Evolutionary conservation across 495 filamentous ascomycete species (phyloP), one percentile per base, ranked within the genome.

Genomic region (Penicillium salamii): DNA sequence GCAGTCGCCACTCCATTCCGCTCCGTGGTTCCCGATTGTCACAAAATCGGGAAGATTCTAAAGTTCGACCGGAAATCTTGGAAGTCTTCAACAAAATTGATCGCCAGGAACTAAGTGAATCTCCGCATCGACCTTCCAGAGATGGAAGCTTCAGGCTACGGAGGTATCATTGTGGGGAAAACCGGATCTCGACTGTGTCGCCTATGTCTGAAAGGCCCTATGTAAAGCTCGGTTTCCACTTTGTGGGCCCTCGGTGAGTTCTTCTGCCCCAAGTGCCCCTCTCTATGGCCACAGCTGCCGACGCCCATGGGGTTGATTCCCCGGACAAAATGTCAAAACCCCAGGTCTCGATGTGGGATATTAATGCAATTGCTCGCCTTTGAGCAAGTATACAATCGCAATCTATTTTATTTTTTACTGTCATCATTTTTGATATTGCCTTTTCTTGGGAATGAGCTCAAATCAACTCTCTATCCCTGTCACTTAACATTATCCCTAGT

Each of bases 41-140:
- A 32, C 29, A 32, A 38, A 38, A 21, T 38, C 24, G 9, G 14
- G 21, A 1, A 42, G 15, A 41, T 45, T 18, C 23, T 14, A 13
- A 17, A 21, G 44, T 34, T 11, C n/a, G 21, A n/a, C n/a, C n/a
- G n/a, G n/a, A n/a, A n/a, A n/a, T n/a, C n/a, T n/a, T n/a, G 28
- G 46, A 41, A 55, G 43, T 34, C 43, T 35, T 42, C 11, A 7
- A 18, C 4, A 9, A 18, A 26, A 35, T 13, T 9, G 41, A 54
- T 56, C 29, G 9, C 34, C 29, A 26, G 32, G 40, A 19, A 29
- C 33, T 12, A 37, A 31, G 23, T 36, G 21, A 17, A 3, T 18
- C 17, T 4, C 48, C 60, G 60, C 50, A 44, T 63, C 44, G 28
- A 63, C 60, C 48, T 63, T 46, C 60, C 54, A 19, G 17, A 55